Evolutionary conservation across 768 basidiomycete genomes (phyloP), one percentile per base, ranked within the genome.

Genomic region (Lactarius evosmus): DNA sequence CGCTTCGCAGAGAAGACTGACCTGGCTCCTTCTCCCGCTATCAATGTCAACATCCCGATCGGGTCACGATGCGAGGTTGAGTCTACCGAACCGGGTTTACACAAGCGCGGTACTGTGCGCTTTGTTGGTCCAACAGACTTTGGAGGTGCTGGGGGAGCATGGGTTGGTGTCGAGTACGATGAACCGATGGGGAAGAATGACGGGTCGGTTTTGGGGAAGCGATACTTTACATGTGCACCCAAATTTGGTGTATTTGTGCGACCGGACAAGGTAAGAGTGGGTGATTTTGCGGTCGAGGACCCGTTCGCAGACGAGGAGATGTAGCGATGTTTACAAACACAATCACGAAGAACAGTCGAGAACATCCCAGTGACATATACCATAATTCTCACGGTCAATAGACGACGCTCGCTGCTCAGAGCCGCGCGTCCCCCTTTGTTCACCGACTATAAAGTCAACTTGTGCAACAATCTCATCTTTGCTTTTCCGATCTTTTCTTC

Each of bases 111-210:
- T 0, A 86, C 85, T 0, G 87, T 98, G 46, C 80, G 87, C n/a
- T 98, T 87, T 69, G 86, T 94, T 30, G 96, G 96, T 0, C 74
- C 77, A 40, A 93, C 95, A 0, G 79, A 81, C 61, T 97, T 98
- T 71, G 84, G 84, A 11, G 83, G 80, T 63, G 83, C 78, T 16
- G 72, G 75, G 4, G 85, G 88, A 0, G 74, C 85, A 0, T 98
- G 95, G 95, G 83, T 98, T 1, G 96, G 96, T 0, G 80, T 98
- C 22, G 93, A 96, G 73, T 92, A 95, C 71, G 96, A 98, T 72
- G 96, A 98, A 70, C 95, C 96, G 3, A 80, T 93, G 27, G 96
- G 96, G 12, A 98, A 95, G 78, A 95, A 95, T 66, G 91, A 98
- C 73, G 96, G 96, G 67, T 96, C 95, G 0, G 89, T 96, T 3